Base-by-base conservation (phyloP, 2,329 filamentous ascomycete genomes). In the Colletotrichum cuscutae region DNA sequence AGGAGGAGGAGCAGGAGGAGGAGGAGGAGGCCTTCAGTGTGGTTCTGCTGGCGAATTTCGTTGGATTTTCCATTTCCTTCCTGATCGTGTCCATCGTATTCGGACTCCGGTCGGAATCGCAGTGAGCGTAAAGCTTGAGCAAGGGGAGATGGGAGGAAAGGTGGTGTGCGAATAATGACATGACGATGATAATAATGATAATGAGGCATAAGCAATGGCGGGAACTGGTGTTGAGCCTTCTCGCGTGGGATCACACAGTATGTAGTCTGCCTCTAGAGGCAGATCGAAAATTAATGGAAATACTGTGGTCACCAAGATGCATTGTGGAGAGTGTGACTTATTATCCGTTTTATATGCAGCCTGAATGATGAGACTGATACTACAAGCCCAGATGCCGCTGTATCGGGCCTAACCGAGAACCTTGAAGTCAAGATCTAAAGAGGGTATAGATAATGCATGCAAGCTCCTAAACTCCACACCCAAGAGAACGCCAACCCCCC, bases 371-470 rank as follows among this genome's bases (percentile, higher is more conserved):
- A 26, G 19, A 49, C 12, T 11, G 46, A 26, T 19, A 30, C 11
- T 12, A 12, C 19, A 6, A 22, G n/a, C 9, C 12, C n/a, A 13
- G 32, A 8, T 9, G 28, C 6, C 28, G 28, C 13, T 26, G n/a
- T 53, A 12, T 63, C 26, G 15, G 12, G 22, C 22, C 52, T 9
- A 22, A 22, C 15, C 5, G 5, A 9, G 54, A 56, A 4, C 28
- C 22, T 15, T 28, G 24, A 30, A n/a, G 13, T 8, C 4, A 37
- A n/a, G 4, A 28, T 32, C 26, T 19, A 46, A 19, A 57, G 32
- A 59, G 68, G 68, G 68, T 70, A 70, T 70, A 68, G 24, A 37
- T 19, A 28, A 24, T n/a, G 56, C n/a, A 49, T 12, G 28, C 13
- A 49, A 13, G 56, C n/a, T 24, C 24, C 22, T 6, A 46, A 46